phyloP scores from a whole-genome alignment of 805 yeast species.

The Grigorovia transvaalensis region DNA sequence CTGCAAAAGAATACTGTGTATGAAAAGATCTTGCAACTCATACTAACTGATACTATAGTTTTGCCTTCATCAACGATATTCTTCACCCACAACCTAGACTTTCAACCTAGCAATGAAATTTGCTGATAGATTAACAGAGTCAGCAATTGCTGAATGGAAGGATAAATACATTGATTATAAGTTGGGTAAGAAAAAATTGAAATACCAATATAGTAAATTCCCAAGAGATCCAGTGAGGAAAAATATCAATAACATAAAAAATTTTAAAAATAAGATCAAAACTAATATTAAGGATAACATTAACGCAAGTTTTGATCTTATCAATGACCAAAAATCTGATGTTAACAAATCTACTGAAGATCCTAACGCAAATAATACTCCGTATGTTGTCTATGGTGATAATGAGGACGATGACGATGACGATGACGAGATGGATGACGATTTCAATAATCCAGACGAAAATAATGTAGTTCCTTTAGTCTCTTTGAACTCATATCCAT shows the following conservation, averaged over 20 bases:
- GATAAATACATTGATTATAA: slow-evolving; percentile 69
- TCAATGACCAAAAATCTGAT: not conserved
- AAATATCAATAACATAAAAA: not conserved
- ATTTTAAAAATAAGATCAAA: not conserved
- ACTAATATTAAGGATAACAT: not conserved
- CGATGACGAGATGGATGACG: not conserved
- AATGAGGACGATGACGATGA: not conserved
- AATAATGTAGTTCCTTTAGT: not conserved
- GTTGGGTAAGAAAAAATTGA: slow-evolving; percentile 33
- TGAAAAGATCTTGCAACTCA: too few relatives aligned
- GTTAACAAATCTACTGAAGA: not conserved
- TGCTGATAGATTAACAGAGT: slow-evolving; percentile 51
- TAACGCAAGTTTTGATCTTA: not conserved
- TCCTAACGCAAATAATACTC: not conserved
- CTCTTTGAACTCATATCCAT: not conserved
- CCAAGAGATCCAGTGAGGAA: slow-evolving; percentile 6
- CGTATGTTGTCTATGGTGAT: not conserved
- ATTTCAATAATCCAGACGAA: not conserved
- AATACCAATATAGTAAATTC: slow-evolving; percentile 12
- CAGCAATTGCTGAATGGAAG: slow-evolving; percentile 82
- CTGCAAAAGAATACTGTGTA: too few relatives aligned
- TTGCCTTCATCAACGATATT: too few relatives aligned
- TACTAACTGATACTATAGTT: too few relatives aligned
- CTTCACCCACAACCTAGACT: too few relatives aligned
- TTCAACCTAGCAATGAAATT: slow-evolving; percentile 40